A percentile compares a stretch with the other conserved stretches of the same genome.
phyloP scores from a whole-genome alignment of 2,329 filamentous ascomycete species.

The Mycosphaerella sp. region DNA sequence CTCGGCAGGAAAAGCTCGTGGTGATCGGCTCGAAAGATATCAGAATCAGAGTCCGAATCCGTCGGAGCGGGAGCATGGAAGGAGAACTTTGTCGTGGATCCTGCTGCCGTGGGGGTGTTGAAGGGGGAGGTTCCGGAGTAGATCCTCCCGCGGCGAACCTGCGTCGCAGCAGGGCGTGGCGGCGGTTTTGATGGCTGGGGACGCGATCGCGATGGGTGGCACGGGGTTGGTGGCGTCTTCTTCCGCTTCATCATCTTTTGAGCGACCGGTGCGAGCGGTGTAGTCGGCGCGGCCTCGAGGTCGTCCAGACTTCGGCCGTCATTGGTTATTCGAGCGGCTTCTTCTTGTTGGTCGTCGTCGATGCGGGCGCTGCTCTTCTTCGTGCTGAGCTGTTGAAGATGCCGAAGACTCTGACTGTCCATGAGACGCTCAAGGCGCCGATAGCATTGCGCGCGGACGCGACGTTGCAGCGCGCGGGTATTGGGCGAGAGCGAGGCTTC shows the following conservation, averaged over 20 bases:
- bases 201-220: no score
- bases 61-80: background rate
- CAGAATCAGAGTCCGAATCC: background rate
- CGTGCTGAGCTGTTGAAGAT: background rate
- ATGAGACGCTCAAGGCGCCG: no score
- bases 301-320: background rate
- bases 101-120: background rate
- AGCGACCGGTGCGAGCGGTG: no score
- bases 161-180: no score
- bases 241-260: no score
- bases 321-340: background rate
- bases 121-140: conserved; percentile 1
- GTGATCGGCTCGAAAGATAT: background rate
- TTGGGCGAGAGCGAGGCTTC: background rate
- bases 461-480: background rate
- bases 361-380: no score
- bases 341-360: background rate
- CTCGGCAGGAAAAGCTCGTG: background rate
- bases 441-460: background rate
- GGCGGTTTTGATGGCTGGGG: no score
- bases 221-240: no score
- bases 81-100: background rate
- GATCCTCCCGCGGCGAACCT: background rate
- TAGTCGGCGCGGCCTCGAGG: background rate
- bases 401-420: background rate